These are phyloP conservation scores for Beauveria sp. DNA, from an alignment of 2,329 filamentous ascomycete genomes.

Conservation along the genomic window DNA sequence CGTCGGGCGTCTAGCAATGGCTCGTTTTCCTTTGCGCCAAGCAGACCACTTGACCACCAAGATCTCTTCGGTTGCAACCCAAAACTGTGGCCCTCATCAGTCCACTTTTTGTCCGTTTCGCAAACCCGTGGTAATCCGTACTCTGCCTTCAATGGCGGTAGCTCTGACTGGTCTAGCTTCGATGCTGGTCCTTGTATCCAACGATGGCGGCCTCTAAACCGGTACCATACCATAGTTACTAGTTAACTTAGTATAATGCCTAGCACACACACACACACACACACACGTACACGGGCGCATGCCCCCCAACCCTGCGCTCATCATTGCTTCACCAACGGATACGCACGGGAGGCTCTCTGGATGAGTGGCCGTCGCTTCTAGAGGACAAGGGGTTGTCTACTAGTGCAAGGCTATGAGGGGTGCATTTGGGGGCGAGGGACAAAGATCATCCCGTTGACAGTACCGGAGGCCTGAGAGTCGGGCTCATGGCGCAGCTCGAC, in stretches of 20 bases:
- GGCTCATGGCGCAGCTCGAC: neutral
- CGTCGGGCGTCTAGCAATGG: neutral
- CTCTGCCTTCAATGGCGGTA: neutral
- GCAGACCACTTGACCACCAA: neutral
- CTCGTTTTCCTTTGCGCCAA: neutral
- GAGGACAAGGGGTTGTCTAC: neutral
- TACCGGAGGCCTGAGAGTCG: neutral
- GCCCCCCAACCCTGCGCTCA: neutral
- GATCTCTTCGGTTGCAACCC: neutral
- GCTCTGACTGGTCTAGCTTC: neutral
- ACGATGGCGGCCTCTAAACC: neutral
- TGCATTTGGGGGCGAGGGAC: constrained; percentile 3
- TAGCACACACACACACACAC: neutral
- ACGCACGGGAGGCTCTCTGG: neutral
- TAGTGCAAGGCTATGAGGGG: neutral
- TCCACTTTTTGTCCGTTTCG: neutral
- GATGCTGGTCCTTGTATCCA: neutral
- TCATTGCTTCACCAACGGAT: neutral
- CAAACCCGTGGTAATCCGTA: neutral
- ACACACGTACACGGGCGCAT: neutral
- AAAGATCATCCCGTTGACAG: constrained; percentile 5
- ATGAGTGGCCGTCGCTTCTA: neutral
- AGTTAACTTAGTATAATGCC: neutral
- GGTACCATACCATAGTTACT: no score
- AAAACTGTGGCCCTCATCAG: neutral